Evolutionary conservation across 768 basidiomycete species (phyloP).

Genomic region (Psilocybe azurescens): DNA sequence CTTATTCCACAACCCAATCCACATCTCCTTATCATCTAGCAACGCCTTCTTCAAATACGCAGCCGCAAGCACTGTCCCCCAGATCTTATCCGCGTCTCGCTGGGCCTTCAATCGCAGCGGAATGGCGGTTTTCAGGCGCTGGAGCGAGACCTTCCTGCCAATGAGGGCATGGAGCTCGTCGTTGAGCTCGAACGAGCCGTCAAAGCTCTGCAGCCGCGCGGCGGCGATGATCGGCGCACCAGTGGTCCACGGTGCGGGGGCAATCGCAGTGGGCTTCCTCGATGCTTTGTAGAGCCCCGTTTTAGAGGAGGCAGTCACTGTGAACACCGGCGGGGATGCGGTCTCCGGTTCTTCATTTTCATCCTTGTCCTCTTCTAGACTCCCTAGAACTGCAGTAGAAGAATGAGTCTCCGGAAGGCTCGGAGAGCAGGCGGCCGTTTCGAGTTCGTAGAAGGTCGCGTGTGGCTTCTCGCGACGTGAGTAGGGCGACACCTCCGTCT

Average conservation of each 20-base stretch:
- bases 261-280: background rate
- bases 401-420: no score
- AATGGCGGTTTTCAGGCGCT: background rate
- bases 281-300: background rate
- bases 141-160: slow-evolving; percentile 5
- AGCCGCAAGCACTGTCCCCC: slow-evolving; percentile 10
- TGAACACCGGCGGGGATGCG: background rate
- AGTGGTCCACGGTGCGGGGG: background rate
- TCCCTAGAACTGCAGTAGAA: no score
- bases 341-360: no score
- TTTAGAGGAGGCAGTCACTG: background rate
- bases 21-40: slow-evolving; percentile 9
- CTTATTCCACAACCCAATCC: slow-evolving; percentile 16
- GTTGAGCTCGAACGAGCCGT: slow-evolving; percentile 9
- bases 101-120: background rate
- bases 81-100: slow-evolving; percentile 6
- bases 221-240: background rate
- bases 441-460: background rate
- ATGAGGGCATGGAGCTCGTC: slow-evolving; percentile 3
- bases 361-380: background rate
- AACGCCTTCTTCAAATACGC: slow-evolving; percentile 8
- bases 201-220: slow-evolving; percentile 9
- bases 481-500: no score
- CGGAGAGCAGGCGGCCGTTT: background rate
- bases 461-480: background rate